phyloP scores from a whole-genome alignment of 371 early-diverging fungal species.

The Homolaphlyctis polyrhiza region DNA sequence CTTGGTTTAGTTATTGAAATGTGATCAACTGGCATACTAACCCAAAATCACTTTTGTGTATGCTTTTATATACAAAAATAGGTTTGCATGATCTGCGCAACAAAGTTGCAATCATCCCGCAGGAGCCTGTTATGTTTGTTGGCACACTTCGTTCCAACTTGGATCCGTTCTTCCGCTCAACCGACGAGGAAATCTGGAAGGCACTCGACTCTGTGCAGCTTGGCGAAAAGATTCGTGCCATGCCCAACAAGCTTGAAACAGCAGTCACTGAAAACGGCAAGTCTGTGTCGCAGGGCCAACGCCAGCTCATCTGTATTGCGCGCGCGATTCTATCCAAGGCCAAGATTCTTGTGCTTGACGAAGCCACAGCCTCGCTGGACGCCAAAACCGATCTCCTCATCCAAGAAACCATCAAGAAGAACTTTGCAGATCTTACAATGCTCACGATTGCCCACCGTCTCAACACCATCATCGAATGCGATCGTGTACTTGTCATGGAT shows the following conservation, averaged over 20 bases:
- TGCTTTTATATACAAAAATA: constrained; percentile 17
- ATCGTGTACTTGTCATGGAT: constrained; percentile 46
- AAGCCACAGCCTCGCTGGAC: constrained; percentile 59
- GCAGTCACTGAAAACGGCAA: constrained; percentile 41
- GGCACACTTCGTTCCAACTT: constrained; percentile 44
- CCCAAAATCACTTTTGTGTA: too few relatives aligned
- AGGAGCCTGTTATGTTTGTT: constrained; percentile 42
- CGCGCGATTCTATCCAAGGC: constrained; percentile 43
- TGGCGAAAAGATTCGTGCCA: constrained; percentile 8
- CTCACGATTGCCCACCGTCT: constrained; percentile 60
- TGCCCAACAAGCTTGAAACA: constrained; percentile 24
- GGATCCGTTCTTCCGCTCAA: constrained; percentile 28
- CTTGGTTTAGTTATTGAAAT: constrained; percentile 32
- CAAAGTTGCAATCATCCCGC: constrained; percentile 59
- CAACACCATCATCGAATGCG: constrained; percentile 29
- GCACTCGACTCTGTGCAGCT: constrained; percentile 30
- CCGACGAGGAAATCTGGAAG: constrained; percentile 35
- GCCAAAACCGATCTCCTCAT: constrained; percentile 59
- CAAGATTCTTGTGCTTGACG: constrained; percentile 51
- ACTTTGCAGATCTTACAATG: constrained; percentile 62
- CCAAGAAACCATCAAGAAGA: constrained; percentile 58
- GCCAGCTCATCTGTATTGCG: constrained; percentile 52
- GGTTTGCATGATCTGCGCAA: constrained; percentile 52
- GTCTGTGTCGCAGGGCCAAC: constrained; percentile 63
- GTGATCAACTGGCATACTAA: too few relatives aligned